Evolutionary conservation across 2,329 filamentous ascomycete species (phyloP).

Genomic region (Colletotrichum sp.): DNA sequence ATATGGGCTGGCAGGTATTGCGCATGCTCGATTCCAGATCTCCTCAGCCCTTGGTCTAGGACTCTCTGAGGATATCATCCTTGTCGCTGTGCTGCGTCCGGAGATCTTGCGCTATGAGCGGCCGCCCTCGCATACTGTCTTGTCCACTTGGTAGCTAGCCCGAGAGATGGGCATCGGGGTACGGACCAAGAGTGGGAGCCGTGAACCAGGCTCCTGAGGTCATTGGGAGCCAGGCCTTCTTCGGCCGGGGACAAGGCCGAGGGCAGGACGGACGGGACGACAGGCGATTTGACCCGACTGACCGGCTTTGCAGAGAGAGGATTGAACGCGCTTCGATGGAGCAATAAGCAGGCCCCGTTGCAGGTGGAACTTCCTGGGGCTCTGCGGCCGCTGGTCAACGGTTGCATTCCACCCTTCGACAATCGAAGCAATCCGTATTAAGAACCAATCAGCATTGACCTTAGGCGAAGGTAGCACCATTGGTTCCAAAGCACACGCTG

Average conservation of each 20-base stretch:
- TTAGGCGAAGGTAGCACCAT: neutral
- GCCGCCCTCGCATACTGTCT: neutral
- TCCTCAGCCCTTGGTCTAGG: neutral
- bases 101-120: neutral
- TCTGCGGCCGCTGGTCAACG: constrained; percentile 7
- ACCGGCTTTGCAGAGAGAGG: neutral
- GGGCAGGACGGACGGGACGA: neutral
- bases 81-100: neutral
- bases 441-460: neutral
- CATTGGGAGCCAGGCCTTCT: neutral
- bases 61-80: neutral
- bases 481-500: neutral
- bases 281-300: constrained; percentile 5
- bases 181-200: neutral
- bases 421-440: neutral
- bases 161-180: neutral
- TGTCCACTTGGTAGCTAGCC: neutral
- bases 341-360: neutral
- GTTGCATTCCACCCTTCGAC: neutral
- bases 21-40: neutral
- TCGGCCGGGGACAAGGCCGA: neutral
- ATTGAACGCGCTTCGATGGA: neutral
- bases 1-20: neutral
- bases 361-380: neutral
- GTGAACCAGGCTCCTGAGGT: neutral